Evolutionary conservation across 805 yeast species (phyloP), one percentile per base, ranked within the genome.

Genomic region (Dipodascus geniculatus): DNA sequence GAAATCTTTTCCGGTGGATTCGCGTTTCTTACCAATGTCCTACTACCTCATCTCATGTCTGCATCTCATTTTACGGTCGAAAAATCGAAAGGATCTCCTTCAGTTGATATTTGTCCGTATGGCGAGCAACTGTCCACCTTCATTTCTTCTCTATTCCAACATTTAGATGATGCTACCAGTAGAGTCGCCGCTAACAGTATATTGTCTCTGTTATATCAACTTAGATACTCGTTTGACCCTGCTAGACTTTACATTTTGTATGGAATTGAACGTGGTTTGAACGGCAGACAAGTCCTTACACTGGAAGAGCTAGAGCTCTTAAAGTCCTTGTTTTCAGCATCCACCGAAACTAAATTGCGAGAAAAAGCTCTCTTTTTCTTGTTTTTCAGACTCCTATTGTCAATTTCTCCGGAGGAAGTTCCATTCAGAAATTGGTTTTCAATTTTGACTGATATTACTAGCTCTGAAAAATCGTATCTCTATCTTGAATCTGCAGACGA

Each of bases 211-310:
- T 65, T 87, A 47, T 73, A 69, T 23, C 73, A 73, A 6, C 63
- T 73, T 20, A 74, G 75, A 48, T 74, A 76, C 6, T 68, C 81
- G 0, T 87, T 79, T 68, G 95, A 82, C 57, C 87, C 89, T 2
- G 79, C 88, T 0, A 78, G 85, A 64, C 74, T 84, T 1, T 85
- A 79, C 56, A 63, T 83, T 2, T 60, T 80, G 0, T 63, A 71
- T 24, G 95, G 93, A 3, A 57, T 87, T 11, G 61, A 76, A 8
- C 59, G 68, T n/a, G 89, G 86, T 0, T 66, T 84, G 22, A 59
- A 65, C 17, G 64, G 61, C 2, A 19, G 53, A 22, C 42, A 61
- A 42, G 48, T 67, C 2, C 53, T 75, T 11, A 51, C 48, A 2
- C 3, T 53, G 2, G 9, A 49, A 0, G 72, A 75, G 33, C 51